Evolutionary conservation across 176 grass and related monocot species (phyloP).

Genomic region (Carex myosuroides): DNA sequence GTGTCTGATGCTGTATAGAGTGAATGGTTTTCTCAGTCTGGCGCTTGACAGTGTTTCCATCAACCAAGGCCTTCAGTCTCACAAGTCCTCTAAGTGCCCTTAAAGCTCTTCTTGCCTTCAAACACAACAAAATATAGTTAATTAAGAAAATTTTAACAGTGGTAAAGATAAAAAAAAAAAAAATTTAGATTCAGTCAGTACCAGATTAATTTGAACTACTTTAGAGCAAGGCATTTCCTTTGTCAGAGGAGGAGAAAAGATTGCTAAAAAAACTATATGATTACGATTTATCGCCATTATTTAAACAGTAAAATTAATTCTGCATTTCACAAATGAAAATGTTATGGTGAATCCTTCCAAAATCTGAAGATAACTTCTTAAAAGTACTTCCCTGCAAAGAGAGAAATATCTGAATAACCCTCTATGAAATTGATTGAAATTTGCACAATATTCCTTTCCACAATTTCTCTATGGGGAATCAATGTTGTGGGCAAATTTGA

Average conservation of each 20-base stretch:
- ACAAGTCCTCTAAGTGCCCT: constrained; percentile 70
- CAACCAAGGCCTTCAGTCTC: constrained; percentile 65
- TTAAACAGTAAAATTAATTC: not conserved
- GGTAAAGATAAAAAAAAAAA: not conserved
- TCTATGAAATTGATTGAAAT: not conserved
- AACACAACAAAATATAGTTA: constrained; percentile 8
- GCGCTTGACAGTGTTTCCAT: constrained; percentile 67
- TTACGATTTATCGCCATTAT: not conserved
- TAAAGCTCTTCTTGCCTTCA: constrained; percentile 76
- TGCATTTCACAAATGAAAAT: not conserved
- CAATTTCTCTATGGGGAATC: not conserved
- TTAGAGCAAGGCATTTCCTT: not conserved
- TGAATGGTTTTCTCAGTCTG: constrained; percentile 68
- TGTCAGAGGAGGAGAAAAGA: not conserved
- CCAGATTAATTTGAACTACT: not conserved
- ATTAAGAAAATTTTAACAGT: not conserved
- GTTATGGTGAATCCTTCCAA: not conserved
- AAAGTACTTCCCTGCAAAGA: not conserved
- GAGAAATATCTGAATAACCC: not conserved
- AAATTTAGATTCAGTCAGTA: not conserved
- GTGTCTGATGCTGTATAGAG: constrained; percentile 59
- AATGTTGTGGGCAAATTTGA: not conserved
- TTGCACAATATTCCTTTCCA: not conserved
- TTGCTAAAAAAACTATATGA: not conserved
- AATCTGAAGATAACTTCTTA: not conserved